Evolutionary conservation across 2,329 filamentous ascomycete species (phyloP), one percentile per base, ranked within the genome.

Genomic region (Sporothrix brasiliensis): DNA sequence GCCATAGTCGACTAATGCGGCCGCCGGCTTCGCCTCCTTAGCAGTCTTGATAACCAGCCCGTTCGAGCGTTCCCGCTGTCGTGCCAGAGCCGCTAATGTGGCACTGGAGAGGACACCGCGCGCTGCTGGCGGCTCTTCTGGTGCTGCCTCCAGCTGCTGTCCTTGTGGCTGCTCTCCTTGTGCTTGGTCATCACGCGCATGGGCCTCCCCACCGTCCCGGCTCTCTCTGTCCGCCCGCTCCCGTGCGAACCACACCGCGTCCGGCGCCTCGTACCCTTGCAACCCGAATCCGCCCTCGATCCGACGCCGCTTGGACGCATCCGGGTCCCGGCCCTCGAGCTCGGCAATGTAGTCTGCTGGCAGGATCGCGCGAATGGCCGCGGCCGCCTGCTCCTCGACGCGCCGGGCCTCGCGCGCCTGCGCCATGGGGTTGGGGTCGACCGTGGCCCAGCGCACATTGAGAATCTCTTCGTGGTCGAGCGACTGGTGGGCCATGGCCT

Each of bases 371-470:
- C 95, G 85, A 70, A 99, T 93, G 1, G 95, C 96, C 76, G 97
- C 95, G 0, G 95, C 95, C 1, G 95, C 95, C 79, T 99, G 95
- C 78, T 99, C 95, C 78, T 99, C 95, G 72, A 99, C 91, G 53
- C 91, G 86, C 52, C 91, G 86, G 2, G 91, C 94, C 80, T 99
- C 95, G 72, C 96, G 87, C 74, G 96, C 96, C 79, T 97, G 93
- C 1, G 94, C 93, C 83, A 95, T 90, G 0, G 95, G 95, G 75
- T 99, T 99, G 1, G 95, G 95, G 78, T 99, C 95, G 7, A 93
- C 91, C 0, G 95, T 99, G 54, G 95, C 95, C 95, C 95, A 99
- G 73, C 96, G 87, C 63, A 99, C 94, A 79, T 99, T 99, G 34
- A 99, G 83, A 27, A 97, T 90, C 81, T 99, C 95, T 73, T 89